Percentiles rank a stretch among this genome's conserved stretches.
Evolutionary conservation across 352 stramenopile genomes (phyloP).

Genomic region (Saprolegnia parasitica): DNA sequence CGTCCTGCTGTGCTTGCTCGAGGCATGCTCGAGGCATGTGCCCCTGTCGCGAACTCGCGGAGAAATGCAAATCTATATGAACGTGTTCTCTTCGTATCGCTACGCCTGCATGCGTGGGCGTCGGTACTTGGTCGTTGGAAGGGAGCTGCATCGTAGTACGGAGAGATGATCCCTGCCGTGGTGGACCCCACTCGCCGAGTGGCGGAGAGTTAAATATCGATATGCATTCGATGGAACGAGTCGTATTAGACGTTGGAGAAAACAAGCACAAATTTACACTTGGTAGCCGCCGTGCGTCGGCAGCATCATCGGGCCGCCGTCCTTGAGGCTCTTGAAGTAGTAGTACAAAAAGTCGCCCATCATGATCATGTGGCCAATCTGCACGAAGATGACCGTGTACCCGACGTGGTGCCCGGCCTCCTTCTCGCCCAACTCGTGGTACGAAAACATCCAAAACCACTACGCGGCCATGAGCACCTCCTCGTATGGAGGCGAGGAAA

Average conservation of each 20-base stretch:
- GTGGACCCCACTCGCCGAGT: too few species aligned
- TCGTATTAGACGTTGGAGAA: not conserved
- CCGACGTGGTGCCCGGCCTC: constrained; percentile 83
- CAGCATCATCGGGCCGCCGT: constrained; percentile 85
- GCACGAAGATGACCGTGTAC: constrained; percentile 95
- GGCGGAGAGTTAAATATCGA: too few species aligned
- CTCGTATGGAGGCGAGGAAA: not conserved
- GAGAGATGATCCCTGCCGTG: too few species aligned
- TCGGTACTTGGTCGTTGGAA: too few species aligned
- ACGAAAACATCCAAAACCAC: constrained; percentile 97
- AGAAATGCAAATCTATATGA: too few species aligned
- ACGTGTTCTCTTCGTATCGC: too few species aligned
- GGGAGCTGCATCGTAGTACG: too few species aligned
- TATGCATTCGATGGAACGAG: too few species aligned
- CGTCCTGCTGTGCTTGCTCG: too few species aligned
- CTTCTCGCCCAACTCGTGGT: constrained; percentile 95
- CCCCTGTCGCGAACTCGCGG: too few species aligned
- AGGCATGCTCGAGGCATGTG: too few species aligned
- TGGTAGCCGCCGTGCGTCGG: constrained; percentile 82
- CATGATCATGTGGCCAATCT: constrained; percentile 97
- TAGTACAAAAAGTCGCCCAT: constrained; percentile 99
- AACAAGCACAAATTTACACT: constrained; percentile 38
- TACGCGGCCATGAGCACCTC: constrained; percentile 3
- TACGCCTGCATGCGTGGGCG: too few species aligned
- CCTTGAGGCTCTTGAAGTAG: constrained; percentile 95